Evolutionary conservation across 768 basidiomycete species (phyloP), one percentile per base, ranked within the genome.

Genomic region (Ephemerocybe angulata): DNA sequence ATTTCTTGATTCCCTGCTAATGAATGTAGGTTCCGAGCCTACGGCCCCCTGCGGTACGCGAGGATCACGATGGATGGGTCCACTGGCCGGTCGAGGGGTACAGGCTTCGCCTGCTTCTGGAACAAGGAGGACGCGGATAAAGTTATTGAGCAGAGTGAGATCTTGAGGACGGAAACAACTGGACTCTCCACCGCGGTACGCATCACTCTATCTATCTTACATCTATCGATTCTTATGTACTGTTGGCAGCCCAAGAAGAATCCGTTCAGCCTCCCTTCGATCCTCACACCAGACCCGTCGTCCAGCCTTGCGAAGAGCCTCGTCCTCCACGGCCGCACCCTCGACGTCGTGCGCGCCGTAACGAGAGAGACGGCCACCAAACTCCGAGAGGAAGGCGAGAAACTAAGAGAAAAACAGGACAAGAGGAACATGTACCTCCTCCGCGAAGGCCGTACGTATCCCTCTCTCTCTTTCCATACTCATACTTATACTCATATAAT

Each of bases 71-170:
- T 93, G 70, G 97, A 98, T 61, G 77, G 74, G 6, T 83, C 77
- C 1, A 93, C 87, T 1, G 91, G 87, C n/a, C 86, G 94, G 43
- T 93, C 96, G 22, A 80, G 93, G 43, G 97, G 97, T 24, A 96
- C 94, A 5, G 97, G 94, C 3, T 99, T 99, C 65, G 93, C 87
- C 2, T 98, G 94, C 67, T 98, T 96, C 72, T 98, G 96, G 94
- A 92, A 95, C 54, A 84, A 81, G 57, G 89, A 85, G 59, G 89
- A 95, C 59, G 95, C 95, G 15, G 87, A 95, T 64, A 85, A 84
- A 56, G 93, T 85, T 8, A 78, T 98, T 22, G 77, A 85, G 52
- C 90, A 94, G 65, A 88, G 93, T 56, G 85, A 90, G 24, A 73
- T 86, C 4, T 70, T 93, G 4, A 82, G 82, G 19, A 61, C 74